phyloP scores from a whole-genome alignment of 139 green algal genomes.

The Marvania coccoides region DNA sequence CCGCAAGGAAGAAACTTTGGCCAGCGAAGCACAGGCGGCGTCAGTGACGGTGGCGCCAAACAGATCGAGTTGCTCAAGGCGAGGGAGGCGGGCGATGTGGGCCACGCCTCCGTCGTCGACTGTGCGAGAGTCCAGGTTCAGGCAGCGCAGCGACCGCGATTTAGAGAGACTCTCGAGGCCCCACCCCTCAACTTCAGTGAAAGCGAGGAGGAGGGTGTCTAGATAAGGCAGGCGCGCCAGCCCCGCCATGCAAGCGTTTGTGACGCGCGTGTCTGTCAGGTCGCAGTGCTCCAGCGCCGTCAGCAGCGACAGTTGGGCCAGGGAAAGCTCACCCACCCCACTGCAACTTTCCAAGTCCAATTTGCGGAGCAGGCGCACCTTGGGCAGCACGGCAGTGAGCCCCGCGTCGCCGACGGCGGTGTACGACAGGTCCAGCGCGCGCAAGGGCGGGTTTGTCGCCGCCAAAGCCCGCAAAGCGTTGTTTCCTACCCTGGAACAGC shows the following conservation, averaged over 20 bases:
- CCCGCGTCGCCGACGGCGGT: background rate
- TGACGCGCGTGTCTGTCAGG: constrained; percentile 33
- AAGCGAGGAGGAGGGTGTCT: constrained; percentile 31
- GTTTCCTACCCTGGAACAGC: constrained; percentile 23
- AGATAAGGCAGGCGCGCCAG: constrained; percentile 23
- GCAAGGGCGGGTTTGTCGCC: background rate
- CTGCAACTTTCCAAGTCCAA: background rate
- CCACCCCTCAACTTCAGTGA: constrained; percentile 27
- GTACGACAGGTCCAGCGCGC: background rate
- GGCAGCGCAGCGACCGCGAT: constrained; percentile 14
- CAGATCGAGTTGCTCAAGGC: constrained; percentile 42
- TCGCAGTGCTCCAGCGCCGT: constrained; percentile 22
- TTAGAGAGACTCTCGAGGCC: constrained; percentile 21
- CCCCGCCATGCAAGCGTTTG: constrained; percentile 6
- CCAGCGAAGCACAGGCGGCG: constrained; percentile 12
- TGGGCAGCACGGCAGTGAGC: background rate
- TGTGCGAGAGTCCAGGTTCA: constrained; percentile 36
- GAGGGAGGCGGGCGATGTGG: constrained; percentile 17
- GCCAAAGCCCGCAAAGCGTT: background rate
- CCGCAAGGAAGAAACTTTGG: constrained; percentile 3
- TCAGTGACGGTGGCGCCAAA: constrained; percentile 40
- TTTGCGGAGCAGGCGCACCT: background rate
- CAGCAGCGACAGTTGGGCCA: background rate
- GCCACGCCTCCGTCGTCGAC: constrained; percentile 29
- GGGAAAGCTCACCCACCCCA: background rate